A percentile compares a stretch with the other conserved stretches of the same genome.
These are phyloP conservation scores for Melaleuca alternifolia DNA, from an alignment of 345 rosid genomes.

Conservation along the genomic window DNA sequence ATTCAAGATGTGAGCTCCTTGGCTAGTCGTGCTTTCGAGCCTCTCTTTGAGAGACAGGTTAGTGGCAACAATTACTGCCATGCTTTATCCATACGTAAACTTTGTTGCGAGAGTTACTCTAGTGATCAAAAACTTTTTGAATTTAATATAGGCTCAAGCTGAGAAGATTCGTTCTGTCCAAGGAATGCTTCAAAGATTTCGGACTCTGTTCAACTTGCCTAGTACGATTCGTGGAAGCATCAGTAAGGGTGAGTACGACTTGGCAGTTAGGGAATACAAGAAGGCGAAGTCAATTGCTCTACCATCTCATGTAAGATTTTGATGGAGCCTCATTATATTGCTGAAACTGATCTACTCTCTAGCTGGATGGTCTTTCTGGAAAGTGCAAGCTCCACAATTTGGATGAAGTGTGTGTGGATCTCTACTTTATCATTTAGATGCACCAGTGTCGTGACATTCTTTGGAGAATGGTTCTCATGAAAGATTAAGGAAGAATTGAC, in stretches of 20 bases:
- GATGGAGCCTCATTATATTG: too few species aligned
- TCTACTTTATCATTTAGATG: background rate
- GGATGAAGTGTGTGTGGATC: background rate
- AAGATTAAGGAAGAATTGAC: background rate
- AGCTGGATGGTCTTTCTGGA: background rate
- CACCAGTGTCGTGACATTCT: background rate
- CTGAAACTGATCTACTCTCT: background rate
- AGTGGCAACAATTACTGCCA: background rate
- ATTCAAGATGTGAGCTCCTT: constrained; percentile 76
- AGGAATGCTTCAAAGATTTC: constrained; percentile 97
- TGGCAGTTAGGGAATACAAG: constrained; percentile 96
- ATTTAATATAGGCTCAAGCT: constrained; percentile 68
- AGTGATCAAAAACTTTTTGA: background rate
- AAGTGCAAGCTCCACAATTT: background rate
- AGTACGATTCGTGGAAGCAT: constrained; percentile 90
- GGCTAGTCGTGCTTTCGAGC: constrained; percentile 82
- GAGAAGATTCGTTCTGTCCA: constrained; percentile 98
- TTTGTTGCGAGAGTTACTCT: background rate
- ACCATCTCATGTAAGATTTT: constrained; percentile 75
- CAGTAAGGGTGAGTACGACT: constrained; percentile 91
- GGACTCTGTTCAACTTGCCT: constrained; percentile 89
- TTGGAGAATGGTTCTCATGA: background rate
- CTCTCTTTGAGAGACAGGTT: constrained; percentile 99
- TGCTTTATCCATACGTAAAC: background rate
- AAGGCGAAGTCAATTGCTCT: constrained; percentile 96